phyloP scores from a whole-genome alignment of 1,139 yeast species.

The Magnusiomyces suaveolens region DNA sequence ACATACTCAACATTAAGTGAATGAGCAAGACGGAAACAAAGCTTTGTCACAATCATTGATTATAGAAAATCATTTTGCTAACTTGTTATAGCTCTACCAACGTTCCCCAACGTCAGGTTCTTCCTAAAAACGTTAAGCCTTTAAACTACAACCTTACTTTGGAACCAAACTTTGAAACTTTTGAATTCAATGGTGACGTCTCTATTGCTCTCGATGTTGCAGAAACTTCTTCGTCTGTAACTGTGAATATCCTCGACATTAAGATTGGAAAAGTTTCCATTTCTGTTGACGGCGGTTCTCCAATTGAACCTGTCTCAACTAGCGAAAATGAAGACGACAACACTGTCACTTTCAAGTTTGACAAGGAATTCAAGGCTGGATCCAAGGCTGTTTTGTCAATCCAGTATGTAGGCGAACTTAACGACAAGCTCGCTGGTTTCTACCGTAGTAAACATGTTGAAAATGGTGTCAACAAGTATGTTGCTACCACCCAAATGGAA shows the following conservation, averaged over 20 bases:
- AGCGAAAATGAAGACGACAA: conserved; percentile 47
- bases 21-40: too few species aligned
- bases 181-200: conserved; percentile 60
- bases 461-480: conserved; percentile 50
- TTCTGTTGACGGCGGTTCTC: conserved; percentile 5
- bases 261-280: conserved; percentile 36
- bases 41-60: too few species aligned
- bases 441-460: conserved; percentile 68
- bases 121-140: conserved; percentile 67
- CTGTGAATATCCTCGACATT: conserved; percentile 57
- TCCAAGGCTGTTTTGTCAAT: conserved; percentile 40
- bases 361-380: conserved; percentile 41
- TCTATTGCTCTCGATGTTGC: conserved; percentile 50
- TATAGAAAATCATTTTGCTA: too few species aligned
- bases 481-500: conserved; percentile 79
- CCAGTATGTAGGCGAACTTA: conserved; percentile 59
- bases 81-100: conserved; percentile 2
- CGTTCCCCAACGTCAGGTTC: conserved; percentile 41
- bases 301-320: conserved; percentile 10
- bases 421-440: conserved; percentile 72
- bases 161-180: conserved; percentile 64
- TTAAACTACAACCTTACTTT: conserved; percentile 58
- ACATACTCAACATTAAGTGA: too few species aligned
- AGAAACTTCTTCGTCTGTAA: conserved; percentile 43
- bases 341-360: conserved; percentile 53